Conservation (phyloP, 345 rosid species). For the Eucalyptus leucophloia region DNA sequence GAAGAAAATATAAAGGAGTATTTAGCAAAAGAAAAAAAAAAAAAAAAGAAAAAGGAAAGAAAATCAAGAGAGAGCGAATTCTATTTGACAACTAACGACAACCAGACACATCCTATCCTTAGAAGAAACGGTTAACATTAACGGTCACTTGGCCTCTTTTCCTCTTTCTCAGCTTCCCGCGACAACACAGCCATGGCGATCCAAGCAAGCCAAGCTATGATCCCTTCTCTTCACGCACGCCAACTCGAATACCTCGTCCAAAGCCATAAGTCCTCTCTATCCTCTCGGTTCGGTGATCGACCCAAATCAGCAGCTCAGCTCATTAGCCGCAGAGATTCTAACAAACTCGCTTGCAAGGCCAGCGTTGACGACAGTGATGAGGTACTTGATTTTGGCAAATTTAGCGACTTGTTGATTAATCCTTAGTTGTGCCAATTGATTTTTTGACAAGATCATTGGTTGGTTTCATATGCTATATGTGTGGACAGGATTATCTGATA, state of each 20-base stretch:
- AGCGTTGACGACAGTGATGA: slow-evolving; percentile 11
- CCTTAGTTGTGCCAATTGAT: neutral
- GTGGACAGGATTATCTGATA: slow-evolving; percentile 58
- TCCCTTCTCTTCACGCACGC: neutral
- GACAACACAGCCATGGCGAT: slow-evolving; percentile 16
- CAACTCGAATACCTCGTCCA: neutral
- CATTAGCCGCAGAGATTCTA: slow-evolving; percentile 7
- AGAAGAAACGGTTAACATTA: neutral
- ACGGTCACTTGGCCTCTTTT: neutral
- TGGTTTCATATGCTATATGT: neutral
- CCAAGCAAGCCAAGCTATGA: slow-evolving; percentile 8
- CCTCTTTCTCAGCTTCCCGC: neutral
- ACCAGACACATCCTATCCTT: slow-evolving; percentile 27
- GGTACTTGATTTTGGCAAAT: slow-evolving; percentile 7
- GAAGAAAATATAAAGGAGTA: neutral
- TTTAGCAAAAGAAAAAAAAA: neutral
- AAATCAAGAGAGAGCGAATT: neutral
- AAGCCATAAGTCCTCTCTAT: neutral
- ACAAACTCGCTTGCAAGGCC: slow-evolving; percentile 29
- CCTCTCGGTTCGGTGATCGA: neutral
- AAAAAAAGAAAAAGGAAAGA: neutral
- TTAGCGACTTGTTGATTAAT: neutral
- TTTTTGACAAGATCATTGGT: neutral
- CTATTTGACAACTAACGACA: neutral
- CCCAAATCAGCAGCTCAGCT: neutral